Percentiles rank a stretch among this genome's conserved stretches.
Evolutionary conservation across 169 alveolate genomes (phyloP).

Genomic region (Plasmodium billcollinsi): DNA sequence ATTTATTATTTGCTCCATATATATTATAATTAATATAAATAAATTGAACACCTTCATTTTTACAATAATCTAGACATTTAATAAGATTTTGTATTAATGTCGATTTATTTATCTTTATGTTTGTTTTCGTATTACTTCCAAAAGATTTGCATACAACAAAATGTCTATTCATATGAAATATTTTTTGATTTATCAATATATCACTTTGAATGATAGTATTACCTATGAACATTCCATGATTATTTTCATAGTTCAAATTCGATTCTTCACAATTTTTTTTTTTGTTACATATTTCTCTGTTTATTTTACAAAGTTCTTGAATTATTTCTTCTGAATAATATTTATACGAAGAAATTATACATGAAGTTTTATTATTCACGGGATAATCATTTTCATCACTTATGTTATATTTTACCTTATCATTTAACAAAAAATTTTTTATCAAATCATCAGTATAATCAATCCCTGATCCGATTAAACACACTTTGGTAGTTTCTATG

Average conservation of each 20-base stretch:
- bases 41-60: conserved; percentile 13
- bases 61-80: conserved; percentile 48
- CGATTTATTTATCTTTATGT: neutral
- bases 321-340: neutral
- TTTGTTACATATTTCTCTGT: conserved; percentile 12
- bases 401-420: no score
- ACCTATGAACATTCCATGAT: conserved; percentile 4
- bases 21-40: conserved; percentile 40
- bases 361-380: neutral
- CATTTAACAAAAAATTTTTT: conserved; percentile 1
- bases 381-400: neutral
- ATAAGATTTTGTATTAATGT: conserved; percentile 10
- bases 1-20: conserved; percentile 24
- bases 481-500: conserved; percentile 18
- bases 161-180: neutral
- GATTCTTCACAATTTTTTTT: conserved; percentile 10
- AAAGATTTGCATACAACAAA: conserved; percentile 30
- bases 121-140: neutral
- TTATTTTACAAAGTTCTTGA: neutral
- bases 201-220: conserved; percentile 24
- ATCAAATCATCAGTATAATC: conserved; percentile 13
- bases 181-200: conserved; percentile 1
- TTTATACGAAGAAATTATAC: neutral
- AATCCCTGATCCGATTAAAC: conserved; percentile 40
- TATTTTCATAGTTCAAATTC: conserved; percentile 7